Evolutionary conservation across 371 early-diverging fungal genomes (phyloP).

Genomic region (Massospora cicadina): DNA sequence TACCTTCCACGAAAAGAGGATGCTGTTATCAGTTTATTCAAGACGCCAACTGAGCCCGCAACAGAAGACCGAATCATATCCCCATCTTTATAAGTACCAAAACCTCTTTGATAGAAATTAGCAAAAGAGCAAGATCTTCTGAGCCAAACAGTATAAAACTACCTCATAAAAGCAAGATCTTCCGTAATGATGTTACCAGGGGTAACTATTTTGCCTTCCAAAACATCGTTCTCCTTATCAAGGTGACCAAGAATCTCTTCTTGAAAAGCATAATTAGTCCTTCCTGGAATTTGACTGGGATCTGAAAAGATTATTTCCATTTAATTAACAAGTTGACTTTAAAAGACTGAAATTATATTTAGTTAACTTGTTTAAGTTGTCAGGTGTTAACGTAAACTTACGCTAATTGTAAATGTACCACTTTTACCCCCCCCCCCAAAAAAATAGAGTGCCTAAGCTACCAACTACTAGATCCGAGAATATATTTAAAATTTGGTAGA

Average conservation of each 20-base stretch:
- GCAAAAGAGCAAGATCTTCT: not conserved
- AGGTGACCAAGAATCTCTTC: not conserved
- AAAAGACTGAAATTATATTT: not conserved
- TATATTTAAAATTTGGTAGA: no score
- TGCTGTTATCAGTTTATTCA: conserved; percentile 92
- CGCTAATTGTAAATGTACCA: no score
- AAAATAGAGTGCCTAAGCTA: no score
- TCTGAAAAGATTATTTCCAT: not conserved
- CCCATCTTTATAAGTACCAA: conserved; percentile 78
- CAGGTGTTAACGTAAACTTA: no score
- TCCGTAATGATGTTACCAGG: conserved; percentile 75
- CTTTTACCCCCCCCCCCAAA: no score
- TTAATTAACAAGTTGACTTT: no score
- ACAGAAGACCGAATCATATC: conserved; percentile 61
- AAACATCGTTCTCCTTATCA: not conserved
- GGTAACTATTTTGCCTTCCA: conserved; percentile 38
- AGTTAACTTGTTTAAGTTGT: no score
- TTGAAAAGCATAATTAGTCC: not conserved
- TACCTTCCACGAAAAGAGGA: conserved; percentile 53
- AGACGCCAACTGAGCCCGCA: conserved; percentile 81
- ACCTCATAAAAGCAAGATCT: conserved; percentile 75
- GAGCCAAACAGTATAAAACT: not conserved
- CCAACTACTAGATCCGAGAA: no score
- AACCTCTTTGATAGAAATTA: conserved; percentile 43
- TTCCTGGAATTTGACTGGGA: not conserved